A percentile compares a stretch with the other conserved stretches of the same genome.
These are phyloP conservation scores for Termitomyces sp. DNA, from an alignment of 768 basidiomycete species.

Conservation along the genomic window DNA sequence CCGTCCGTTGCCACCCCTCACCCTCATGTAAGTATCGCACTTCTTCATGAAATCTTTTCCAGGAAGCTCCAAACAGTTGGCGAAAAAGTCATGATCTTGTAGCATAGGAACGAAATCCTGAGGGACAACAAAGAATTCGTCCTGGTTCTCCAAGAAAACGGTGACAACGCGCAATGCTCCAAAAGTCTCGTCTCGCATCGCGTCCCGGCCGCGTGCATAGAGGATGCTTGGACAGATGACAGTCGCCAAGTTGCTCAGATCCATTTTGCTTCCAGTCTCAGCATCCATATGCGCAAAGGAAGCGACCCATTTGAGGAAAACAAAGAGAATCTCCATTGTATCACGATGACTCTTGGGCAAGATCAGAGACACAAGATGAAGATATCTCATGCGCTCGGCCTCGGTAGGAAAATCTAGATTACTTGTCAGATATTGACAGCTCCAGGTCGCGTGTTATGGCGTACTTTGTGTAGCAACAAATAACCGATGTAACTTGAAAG, in stretches of 20 bases:
- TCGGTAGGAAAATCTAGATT: slow-evolving; percentile 64
- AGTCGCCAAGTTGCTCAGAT: slow-evolving; percentile 90
- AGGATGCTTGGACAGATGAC: slow-evolving; percentile 99
- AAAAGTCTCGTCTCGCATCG: slow-evolving; percentile 91
- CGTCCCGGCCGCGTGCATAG: slow-evolving; percentile 81
- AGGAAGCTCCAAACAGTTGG: slow-evolving; percentile 81
- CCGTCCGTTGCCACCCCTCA: slow-evolving; percentile 59
- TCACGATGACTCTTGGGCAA: slow-evolving; percentile 94
- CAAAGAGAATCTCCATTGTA: slow-evolving; percentile 96
- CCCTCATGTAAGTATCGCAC: slow-evolving; percentile 83
- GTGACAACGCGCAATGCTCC: slow-evolving; percentile 83
- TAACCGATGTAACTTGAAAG: slow-evolving; percentile 87
- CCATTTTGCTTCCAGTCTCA: slow-evolving; percentile 98
- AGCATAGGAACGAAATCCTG: slow-evolving; percentile 83
- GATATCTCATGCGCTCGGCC: slow-evolving; percentile 72
- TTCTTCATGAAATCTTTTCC: slow-evolving; percentile 96
- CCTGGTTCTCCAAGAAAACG: slow-evolving; percentile 84
- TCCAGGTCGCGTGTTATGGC: slow-evolving; percentile 24
- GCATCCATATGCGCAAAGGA: slow-evolving; percentile 98
- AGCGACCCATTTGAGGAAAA: slow-evolving; percentile 99
- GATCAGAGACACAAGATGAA: slow-evolving; percentile 82
- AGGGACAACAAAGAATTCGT: slow-evolving; percentile 94
- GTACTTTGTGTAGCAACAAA: slow-evolving; percentile 85
- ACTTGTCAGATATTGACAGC: not conserved
- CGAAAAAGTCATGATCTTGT: slow-evolving; percentile 89